A percentile compares a stretch with the other conserved stretches of the same genome.
phyloP scores from a whole-genome alignment of 495 filamentous ascomycete species.

The Annulohypoxylon maeteangense region DNA sequence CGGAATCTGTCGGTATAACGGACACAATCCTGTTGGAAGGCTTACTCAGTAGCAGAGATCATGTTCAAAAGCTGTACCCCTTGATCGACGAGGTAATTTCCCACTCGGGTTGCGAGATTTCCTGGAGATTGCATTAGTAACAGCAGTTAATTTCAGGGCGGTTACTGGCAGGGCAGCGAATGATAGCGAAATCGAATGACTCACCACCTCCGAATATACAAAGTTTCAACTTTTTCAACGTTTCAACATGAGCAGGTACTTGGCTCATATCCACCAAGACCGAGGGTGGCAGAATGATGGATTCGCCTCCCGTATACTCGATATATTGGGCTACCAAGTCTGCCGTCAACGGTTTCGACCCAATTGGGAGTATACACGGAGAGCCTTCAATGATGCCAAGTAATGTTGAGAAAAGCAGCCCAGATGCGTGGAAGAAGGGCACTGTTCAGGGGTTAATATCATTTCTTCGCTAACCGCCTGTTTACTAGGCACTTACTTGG shows the following conservation, averaged over 20 bases:
- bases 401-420: slow-evolving; percentile 38
- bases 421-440: slow-evolving; percentile 50
- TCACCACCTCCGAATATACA: slow-evolving; percentile 55
- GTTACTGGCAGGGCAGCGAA: background rate
- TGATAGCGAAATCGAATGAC: background rate
- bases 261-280: slow-evolving; percentile 58
- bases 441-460: slow-evolving; percentile 40
- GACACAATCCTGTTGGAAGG: slow-evolving; percentile 4
- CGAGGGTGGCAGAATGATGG: slow-evolving; percentile 50
- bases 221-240: slow-evolving; percentile 46
- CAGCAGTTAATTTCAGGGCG: background rate
- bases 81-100: slow-evolving; percentile 46
- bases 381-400: slow-evolving; percentile 30
- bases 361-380: slow-evolving; percentile 27
- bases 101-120: slow-evolving; percentile 25
- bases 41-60: slow-evolving; percentile 57
- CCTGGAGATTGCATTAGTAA: background rate
- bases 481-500: slow-evolving; percentile 24
- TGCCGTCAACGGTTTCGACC: slow-evolving; percentile 43
- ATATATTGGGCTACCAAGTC: slow-evolving; percentile 48
- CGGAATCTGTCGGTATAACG: background rate
- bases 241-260: slow-evolving; percentile 38
- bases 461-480: background rate
- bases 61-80: slow-evolving; percentile 48
- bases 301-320: slow-evolving; percentile 44